Evolutionary conservation across 129 eudicot genomes (phyloP).

Genomic region (Rutidosis leptorrhynchoides): DNA sequence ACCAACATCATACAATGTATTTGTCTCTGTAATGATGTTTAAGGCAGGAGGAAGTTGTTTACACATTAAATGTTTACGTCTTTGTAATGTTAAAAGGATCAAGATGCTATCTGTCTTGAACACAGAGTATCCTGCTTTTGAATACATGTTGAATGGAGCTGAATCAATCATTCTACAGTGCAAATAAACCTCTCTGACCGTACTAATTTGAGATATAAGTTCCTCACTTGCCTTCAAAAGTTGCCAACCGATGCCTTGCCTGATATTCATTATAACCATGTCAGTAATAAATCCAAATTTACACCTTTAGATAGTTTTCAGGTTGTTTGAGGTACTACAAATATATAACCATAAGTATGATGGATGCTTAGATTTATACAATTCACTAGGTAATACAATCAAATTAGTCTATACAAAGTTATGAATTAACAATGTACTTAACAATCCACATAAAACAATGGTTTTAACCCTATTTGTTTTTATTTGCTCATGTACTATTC

Average conservation of each 20-base stretch:
- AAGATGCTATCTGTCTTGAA: constrained; percentile 78
- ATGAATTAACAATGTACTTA: neutral
- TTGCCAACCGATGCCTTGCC: constrained; percentile 99
- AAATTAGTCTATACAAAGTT: neutral
- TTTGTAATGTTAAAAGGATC: constrained; percentile 69
- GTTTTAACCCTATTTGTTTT: neutral
- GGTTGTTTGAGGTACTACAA: neutral
- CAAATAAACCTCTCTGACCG: constrained; percentile 71
- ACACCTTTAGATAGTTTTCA: neutral
- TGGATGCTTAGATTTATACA: neutral
- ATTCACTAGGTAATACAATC: constrained; percentile 5
- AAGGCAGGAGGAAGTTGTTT: constrained; percentile 65
- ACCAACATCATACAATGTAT: constrained; percentile 9
- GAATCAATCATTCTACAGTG: constrained; percentile 91
- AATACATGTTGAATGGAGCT: constrained; percentile 89
- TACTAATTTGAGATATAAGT: constrained; percentile 67
- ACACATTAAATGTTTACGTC: constrained; percentile 91
- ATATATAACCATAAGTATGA: constrained; percentile 16
- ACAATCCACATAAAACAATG: neutral
- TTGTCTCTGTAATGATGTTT: constrained; percentile 35
- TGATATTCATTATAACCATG: constrained; percentile 28
- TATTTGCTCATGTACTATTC: constrained; percentile 3
- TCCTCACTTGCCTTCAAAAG: constrained; percentile 93
- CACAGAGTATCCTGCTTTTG: constrained; percentile 79
- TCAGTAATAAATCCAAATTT: neutral